Conservation (phyloP, 208 protist genomes). For the Giardia duodenalis region DNA sequence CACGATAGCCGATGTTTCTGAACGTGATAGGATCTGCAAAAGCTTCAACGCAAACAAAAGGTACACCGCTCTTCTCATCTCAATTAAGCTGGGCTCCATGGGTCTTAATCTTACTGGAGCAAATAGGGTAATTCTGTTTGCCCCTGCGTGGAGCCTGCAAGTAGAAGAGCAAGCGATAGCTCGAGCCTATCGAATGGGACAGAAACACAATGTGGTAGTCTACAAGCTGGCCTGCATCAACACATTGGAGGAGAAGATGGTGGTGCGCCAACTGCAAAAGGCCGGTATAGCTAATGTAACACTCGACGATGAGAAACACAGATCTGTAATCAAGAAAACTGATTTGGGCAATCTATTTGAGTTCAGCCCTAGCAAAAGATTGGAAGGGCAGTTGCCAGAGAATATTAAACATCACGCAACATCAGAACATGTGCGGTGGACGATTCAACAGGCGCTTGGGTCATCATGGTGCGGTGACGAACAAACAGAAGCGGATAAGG, state of each 20-base stretch:
- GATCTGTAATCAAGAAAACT: background rate
- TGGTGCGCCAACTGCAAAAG: background rate
- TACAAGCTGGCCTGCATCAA: background rate
- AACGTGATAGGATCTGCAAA: background rate
- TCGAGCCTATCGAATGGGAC: background rate
- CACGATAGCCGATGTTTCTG: background rate
- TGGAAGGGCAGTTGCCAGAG: too few species aligned
- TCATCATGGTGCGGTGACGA: too few species aligned
- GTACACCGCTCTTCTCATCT: background rate
- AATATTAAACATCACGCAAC: too few species aligned
- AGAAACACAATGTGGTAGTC: background rate
- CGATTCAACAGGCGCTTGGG: too few species aligned
- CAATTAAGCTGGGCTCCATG: background rate
- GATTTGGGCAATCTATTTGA: background rate
- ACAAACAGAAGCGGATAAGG: too few species aligned
- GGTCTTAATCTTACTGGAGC: background rate
- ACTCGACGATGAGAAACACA: background rate
- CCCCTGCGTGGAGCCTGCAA: background rate
- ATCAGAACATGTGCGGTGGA: too few species aligned
- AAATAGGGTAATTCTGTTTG: background rate
- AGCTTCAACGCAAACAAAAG: background rate
- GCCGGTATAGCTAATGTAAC: background rate
- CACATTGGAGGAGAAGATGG: background rate
- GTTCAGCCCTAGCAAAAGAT: too few species aligned
- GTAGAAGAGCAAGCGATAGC: background rate